A percentile compares a stretch with the other conserved stretches of the same genome.
phyloP scores from a whole-genome alignment of 1,284 basidiomycete genomes.

The Bjerkandera adusta region DNA sequence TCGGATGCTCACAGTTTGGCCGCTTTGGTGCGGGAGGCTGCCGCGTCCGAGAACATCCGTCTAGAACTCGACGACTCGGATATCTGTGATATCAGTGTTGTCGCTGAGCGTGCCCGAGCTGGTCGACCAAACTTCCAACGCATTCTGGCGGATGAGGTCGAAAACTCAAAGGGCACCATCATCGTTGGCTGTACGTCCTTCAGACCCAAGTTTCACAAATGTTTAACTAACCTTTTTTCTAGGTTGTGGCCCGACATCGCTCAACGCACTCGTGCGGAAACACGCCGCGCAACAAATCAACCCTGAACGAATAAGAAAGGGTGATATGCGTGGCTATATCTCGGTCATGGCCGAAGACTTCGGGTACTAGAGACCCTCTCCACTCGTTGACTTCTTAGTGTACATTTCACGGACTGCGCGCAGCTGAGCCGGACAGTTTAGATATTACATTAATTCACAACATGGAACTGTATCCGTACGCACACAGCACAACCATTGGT shows the following conservation, averaged over 20 bases:
- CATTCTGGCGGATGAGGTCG: slow-evolving; percentile 68
- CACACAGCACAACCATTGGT: too few relatives aligned
- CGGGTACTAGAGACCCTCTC: slow-evolving; percentile 41
- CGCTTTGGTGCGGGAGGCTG: slow-evolving; percentile 25
- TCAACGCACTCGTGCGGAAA: slow-evolving; percentile 73
- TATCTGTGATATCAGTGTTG: slow-evolving; percentile 59
- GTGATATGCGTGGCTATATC: slow-evolving; percentile 63
- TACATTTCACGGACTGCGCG: not conserved
- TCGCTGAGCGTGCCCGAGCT: slow-evolving; percentile 69
- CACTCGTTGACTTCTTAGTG: not conserved
- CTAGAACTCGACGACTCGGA: slow-evolving; percentile 68
- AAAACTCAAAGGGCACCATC: slow-evolving; percentile 51
- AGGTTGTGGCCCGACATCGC: slow-evolving; percentile 76
- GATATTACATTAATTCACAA: not conserved
- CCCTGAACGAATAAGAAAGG: slow-evolving; percentile 50
- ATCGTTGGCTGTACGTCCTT: slow-evolving; percentile 64
- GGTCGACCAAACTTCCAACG: slow-evolving; percentile 74
- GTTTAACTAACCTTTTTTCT: slow-evolving; percentile 1
- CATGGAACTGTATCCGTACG: not conserved
- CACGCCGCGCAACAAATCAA: slow-evolving; percentile 63
- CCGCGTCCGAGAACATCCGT: slow-evolving; percentile 29
- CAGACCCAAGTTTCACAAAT: slow-evolving; percentile 2
- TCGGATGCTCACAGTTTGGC: slow-evolving; percentile 31
- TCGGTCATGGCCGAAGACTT: slow-evolving; percentile 70
- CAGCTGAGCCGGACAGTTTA: not conserved